Conservation (phyloP, 148 eudicot species). For the Rhododendron henanense region DNA sequence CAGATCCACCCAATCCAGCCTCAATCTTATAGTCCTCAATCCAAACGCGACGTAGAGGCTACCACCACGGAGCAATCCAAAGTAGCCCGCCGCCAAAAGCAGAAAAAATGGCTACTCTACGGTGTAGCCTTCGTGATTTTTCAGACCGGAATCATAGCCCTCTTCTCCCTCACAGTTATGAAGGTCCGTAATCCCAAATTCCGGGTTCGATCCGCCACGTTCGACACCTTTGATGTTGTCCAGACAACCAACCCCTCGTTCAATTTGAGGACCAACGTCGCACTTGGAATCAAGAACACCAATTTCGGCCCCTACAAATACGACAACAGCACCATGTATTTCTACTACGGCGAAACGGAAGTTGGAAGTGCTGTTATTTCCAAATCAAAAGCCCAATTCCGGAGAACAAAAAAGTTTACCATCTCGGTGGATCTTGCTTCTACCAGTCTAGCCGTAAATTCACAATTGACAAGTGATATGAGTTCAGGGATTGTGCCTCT, state of each 20-base stretch:
- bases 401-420: slow-evolving; percentile 12
- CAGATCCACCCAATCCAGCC: neutral
- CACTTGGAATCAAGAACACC: slow-evolving; percentile 17
- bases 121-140: neutral
- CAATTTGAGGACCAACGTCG: neutral
- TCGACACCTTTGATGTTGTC: neutral
- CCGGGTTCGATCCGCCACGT: slow-evolving; percentile 4
- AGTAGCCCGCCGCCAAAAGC: slow-evolving; percentile 16
- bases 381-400: neutral
- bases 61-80: neutral
- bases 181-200: slow-evolving; percentile 18
- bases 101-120: neutral
- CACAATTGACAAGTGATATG: neutral
- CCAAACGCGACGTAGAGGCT: neutral
- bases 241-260: slow-evolving; percentile 4
- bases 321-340: neutral
- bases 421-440: neutral
- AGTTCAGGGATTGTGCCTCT: neutral
- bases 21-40: neutral
- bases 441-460: neutral
- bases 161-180: slow-evolving; percentile 14
- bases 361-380: slow-evolving; percentile 9
- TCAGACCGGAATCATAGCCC: slow-evolving; percentile 1
- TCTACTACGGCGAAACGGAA: slow-evolving; percentile 1
- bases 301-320: slow-evolving; percentile 9